phyloP scores from a whole-genome alignment of 805 yeast species.

The Yamadazyma laniorum region DNA sequence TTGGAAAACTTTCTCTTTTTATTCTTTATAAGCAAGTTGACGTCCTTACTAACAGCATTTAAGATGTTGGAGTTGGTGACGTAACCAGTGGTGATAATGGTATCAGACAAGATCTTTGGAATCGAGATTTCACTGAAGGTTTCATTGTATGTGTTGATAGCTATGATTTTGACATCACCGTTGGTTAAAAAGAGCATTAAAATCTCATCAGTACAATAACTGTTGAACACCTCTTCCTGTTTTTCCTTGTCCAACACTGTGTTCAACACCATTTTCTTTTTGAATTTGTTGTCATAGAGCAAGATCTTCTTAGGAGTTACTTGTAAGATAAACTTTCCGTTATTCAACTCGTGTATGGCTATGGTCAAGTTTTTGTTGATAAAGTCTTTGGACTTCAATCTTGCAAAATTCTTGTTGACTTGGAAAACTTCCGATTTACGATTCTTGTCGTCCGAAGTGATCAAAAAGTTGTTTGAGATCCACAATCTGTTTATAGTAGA shows the following conservation, averaged over 20 bases:
- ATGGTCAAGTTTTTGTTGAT: slow-evolving; percentile 63
- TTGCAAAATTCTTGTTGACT: slow-evolving; percentile 58
- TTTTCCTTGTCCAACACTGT: slow-evolving; percentile 25
- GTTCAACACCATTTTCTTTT: slow-evolving; percentile 48
- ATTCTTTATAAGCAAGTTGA: slow-evolving; percentile 21
- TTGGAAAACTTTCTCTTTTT: slow-evolving; percentile 29
- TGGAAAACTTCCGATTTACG: slow-evolving; percentile 68
- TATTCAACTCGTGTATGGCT: slow-evolving; percentile 59
- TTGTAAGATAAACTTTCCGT: slow-evolving; percentile 64
- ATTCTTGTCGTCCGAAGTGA: slow-evolving; percentile 68
- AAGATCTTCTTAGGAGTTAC: slow-evolving; percentile 65
- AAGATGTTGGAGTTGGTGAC: slow-evolving; percentile 47
- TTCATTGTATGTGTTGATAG: slow-evolving; percentile 39
- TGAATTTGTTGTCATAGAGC: slow-evolving; percentile 59
- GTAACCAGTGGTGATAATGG: slow-evolving; percentile 69
- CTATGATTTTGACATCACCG: slow-evolving; percentile 65
- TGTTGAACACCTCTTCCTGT: slow-evolving; percentile 54
- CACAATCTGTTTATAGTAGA: slow-evolving; percentile 73
- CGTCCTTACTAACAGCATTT: slow-evolving; percentile 31
- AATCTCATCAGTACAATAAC: slow-evolving; percentile 60
- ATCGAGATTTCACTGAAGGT: slow-evolving; percentile 33
- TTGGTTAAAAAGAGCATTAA: slow-evolving; percentile 61
- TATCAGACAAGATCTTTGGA: slow-evolving; percentile 41
- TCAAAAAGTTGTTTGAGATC: slow-evolving; percentile 64
- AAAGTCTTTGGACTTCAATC: slow-evolving; percentile 61